Percentiles rank a stretch among this genome's conserved stretches.
These are phyloP conservation scores for Fonsecaea erecta DNA, from an alignment of 2,329 filamentous ascomycete species.

Conservation along the genomic window DNA sequence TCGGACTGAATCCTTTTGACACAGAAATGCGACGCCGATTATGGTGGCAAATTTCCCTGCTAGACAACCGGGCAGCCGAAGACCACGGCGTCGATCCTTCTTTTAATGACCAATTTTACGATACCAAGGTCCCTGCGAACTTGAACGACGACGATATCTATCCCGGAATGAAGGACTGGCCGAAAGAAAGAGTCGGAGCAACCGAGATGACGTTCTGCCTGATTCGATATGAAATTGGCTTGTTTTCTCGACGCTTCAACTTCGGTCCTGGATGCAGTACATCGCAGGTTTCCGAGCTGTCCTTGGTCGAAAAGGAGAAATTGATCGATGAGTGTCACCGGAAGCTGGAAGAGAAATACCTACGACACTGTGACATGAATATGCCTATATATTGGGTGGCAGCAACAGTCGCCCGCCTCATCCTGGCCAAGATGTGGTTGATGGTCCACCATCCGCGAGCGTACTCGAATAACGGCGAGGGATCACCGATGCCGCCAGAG, in stretches of 20 bases:
- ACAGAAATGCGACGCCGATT: conserved; percentile 46
- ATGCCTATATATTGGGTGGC: conserved; percentile 69
- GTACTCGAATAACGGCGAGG: conserved; percentile 57
- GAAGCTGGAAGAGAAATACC: conserved; percentile 60
- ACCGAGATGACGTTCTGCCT: conserved; percentile 60
- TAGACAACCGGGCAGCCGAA: conserved; percentile 66
- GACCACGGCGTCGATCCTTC: conserved; percentile 67
- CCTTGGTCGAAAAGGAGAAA: conserved; percentile 45
- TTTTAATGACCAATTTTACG: conserved; percentile 62
- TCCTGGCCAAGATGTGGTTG: conserved; percentile 78
- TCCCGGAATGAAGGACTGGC: conserved; percentile 55
- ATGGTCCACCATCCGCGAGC: conserved; percentile 73
- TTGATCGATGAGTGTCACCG: conserved; percentile 59
- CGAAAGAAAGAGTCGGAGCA: conserved; percentile 54
- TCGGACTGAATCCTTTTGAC: conserved; percentile 59
- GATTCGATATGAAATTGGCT: conserved; percentile 60
- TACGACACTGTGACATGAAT: conserved; percentile 57
- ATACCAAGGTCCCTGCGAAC: conserved; percentile 60
- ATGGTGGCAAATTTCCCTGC: conserved; percentile 50
- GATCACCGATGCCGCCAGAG: conserved; percentile 62
- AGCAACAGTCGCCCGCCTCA: conserved; percentile 69
- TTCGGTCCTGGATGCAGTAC: conserved; percentile 41
- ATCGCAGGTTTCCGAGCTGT: conserved; percentile 27
- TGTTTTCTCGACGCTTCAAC: conserved; percentile 48
- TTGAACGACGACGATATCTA: conserved; percentile 57